These are phyloP conservation scores for Coemansia sp. DNA, from an alignment of 192 early-diverging fungal genomes.

Conservation along the genomic window DNA sequence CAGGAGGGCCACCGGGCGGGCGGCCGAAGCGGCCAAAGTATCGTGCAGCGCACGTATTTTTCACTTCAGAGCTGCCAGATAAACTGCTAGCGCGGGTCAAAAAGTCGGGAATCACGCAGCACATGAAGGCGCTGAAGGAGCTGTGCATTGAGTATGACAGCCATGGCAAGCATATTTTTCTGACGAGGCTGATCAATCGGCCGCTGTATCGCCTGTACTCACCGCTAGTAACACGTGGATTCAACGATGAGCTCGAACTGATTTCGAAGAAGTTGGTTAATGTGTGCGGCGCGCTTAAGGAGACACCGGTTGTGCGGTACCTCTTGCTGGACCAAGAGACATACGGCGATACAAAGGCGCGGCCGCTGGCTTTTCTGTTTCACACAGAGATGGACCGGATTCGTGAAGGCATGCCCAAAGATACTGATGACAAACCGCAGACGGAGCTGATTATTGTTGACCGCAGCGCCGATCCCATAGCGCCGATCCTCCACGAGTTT, in stretches of 20 bases:
- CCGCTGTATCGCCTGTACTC: constrained; percentile 57
- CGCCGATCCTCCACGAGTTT: constrained; percentile 96
- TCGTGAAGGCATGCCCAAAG: constrained; percentile 64
- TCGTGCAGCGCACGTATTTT: constrained; percentile 47
- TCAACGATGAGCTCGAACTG: constrained; percentile 54
- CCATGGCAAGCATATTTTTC: constrained; percentile 39
- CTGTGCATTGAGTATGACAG: constrained; percentile 56
- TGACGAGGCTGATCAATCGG: constrained; percentile 42
- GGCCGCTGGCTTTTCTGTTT: constrained; percentile 75
- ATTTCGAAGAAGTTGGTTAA: constrained; percentile 74
- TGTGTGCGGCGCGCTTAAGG: constrained; percentile 82
- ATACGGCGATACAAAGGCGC: constrained; percentile 65
- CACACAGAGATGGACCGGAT: constrained; percentile 85
- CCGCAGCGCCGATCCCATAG: constrained; percentile 84
- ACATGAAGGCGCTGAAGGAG: constrained; percentile 53
- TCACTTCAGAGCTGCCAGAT: constrained; percentile 55
- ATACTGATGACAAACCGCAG: constrained; percentile 55
- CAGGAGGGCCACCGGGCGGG: not conserved
- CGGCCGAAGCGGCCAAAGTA: constrained; percentile 34
- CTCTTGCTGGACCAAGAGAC: constrained; percentile 74
- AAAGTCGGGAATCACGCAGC: constrained; percentile 29
- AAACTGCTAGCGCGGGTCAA: constrained; percentile 41
- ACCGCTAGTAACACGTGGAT: constrained; percentile 37
- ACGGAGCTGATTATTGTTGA: constrained; percentile 88
- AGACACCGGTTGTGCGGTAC: constrained; percentile 91